Conservation (phyloP, 495 filamentous ascomycete species). For the Tricharina praecox region DNA sequence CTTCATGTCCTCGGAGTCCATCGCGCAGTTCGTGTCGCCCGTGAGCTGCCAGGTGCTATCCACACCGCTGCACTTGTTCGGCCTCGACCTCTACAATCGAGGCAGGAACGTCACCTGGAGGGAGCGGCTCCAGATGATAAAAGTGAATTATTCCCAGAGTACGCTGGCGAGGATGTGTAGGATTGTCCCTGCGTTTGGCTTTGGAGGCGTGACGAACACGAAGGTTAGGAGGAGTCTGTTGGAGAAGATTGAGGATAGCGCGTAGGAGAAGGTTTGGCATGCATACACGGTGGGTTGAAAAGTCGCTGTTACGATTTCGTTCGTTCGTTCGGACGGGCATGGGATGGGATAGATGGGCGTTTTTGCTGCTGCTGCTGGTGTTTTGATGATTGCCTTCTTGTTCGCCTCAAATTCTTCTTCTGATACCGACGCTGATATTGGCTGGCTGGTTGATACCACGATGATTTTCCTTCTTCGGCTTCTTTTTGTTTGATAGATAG, state of each 20-base stretch:
- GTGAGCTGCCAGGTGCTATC: conserved; percentile 51
- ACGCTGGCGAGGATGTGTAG: conserved; percentile 67
- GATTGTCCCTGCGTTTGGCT: conserved; percentile 85
- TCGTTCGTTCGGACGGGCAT: too few species aligned
- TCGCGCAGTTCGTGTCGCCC: conserved; percentile 20
- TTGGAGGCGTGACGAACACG: conserved; percentile 78
- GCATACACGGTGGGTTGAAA: too few species aligned
- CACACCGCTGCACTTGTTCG: conserved; percentile 77
- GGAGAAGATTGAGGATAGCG: conserved; percentile 31
- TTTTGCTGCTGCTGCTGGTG: too few species aligned
- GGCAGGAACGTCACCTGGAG: conserved; percentile 33
- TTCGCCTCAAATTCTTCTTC: too few species aligned
- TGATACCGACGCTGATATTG: too few species aligned
- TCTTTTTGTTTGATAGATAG: too few species aligned
- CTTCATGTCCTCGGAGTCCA: conserved; percentile 17
- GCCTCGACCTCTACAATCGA: conserved; percentile 79
- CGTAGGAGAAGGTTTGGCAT: background rate
- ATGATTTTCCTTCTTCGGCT: too few species aligned
- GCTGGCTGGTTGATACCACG: too few species aligned
- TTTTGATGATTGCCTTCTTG: too few species aligned
- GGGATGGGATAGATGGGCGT: too few species aligned
- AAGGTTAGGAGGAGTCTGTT: conserved; percentile 48
- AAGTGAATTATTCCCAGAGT: conserved; percentile 61
- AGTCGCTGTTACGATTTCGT: too few species aligned
- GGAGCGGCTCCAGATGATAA: conserved; percentile 46